These are phyloP conservation scores for Rhinocladiella similis DNA, from an alignment of 2,329 filamentous ascomycete genomes.

Conservation along the genomic window DNA sequence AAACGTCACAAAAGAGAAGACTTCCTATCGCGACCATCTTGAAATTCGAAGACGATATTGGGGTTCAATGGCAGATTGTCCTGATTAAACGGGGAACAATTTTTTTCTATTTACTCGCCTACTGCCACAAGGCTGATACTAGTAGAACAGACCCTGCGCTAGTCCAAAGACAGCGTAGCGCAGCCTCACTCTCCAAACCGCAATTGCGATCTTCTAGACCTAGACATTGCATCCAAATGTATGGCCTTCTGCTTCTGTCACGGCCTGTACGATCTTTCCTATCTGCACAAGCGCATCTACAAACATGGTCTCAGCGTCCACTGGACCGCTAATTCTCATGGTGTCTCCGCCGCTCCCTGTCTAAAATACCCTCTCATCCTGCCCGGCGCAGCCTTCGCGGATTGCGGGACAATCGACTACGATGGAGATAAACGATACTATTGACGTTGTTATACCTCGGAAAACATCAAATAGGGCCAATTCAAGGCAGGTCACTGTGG, in stretches of 20 bases:
- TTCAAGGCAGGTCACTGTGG: constrained; percentile 42
- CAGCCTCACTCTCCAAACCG: no score
- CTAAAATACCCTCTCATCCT: neutral
- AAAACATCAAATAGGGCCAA: constrained; percentile 7
- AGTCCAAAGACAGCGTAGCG: no score
- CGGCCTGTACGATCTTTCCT: no score
- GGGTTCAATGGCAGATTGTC: neutral
- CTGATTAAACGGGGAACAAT: no score
- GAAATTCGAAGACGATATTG: neutral
- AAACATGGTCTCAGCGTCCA: neutral
- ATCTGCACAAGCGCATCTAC: no score
- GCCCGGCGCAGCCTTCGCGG: neutral
- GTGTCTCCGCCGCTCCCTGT: neutral
- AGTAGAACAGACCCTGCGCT: no score
- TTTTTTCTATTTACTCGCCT: neutral
- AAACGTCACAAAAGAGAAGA: constrained; percentile 88
- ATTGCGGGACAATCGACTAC: neutral
- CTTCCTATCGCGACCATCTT: constrained; percentile 86
- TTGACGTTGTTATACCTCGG: constrained; percentile 42
- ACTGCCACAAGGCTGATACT: no score
- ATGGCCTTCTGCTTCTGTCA: no score
- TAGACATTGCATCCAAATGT: no score
- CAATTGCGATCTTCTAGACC: no score
- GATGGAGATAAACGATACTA: constrained; percentile 24
- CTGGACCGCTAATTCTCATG: neutral